These are phyloP conservation scores for Onygena corvina DNA, from an alignment of 2,329 filamentous ascomycete species.

Conservation along the genomic window DNA sequence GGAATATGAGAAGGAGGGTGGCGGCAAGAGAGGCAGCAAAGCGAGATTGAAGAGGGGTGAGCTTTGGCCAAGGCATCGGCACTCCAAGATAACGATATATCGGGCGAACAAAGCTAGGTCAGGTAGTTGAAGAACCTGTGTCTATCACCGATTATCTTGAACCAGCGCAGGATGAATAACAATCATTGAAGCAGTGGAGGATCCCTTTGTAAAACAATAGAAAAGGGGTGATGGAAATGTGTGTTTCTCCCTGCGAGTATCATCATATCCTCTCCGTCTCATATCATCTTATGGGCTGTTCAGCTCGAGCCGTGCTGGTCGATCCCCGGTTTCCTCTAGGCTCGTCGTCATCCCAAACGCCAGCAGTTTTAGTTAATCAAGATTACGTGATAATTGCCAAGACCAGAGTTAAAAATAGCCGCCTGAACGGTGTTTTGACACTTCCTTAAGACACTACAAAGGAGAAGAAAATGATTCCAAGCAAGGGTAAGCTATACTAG, in stretches of 20 bases:
- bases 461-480: too few relatives aligned
- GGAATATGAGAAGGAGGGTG: conserved; percentile 45
- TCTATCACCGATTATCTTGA: background rate
- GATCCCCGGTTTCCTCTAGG: background rate
- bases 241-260: background rate
- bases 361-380: too few relatives aligned
- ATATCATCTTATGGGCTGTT: background rate
- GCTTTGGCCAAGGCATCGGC: conserved; percentile 36
- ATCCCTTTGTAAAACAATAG: background rate
- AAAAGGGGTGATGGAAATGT: background rate
- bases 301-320: background rate
- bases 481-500: too few relatives aligned
- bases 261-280: background rate
- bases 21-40: conserved; percentile 55
- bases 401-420: too few relatives aligned
- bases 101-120: background rate
- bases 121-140: conserved; percentile 46
- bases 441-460: too few relatives aligned
- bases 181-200: background rate
- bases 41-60: conserved; percentile 59
- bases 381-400: too few relatives aligned
- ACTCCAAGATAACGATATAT: conserved; percentile 10
- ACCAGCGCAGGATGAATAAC: background rate
- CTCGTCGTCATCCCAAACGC: background rate
- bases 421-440: too few relatives aligned